Evolutionary conservation across 768 basidiomycete genomes (phyloP).

Genomic region (Kwoniella europaea): DNA sequence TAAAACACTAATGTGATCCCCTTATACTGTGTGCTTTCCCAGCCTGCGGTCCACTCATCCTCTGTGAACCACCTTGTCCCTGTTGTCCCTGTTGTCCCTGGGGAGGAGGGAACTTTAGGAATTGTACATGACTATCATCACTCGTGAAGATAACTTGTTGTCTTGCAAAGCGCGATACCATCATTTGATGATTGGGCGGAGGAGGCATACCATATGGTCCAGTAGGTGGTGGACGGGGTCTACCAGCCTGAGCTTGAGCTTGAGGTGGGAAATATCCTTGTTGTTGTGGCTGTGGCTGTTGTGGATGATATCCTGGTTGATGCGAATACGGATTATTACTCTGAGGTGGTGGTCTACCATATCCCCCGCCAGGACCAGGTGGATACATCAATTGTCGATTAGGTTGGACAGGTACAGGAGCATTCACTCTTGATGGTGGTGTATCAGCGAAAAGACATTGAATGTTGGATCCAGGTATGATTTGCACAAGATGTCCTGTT

Average conservation of each 20-base stretch:
- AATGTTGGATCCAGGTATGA: slow-evolving; percentile 90
- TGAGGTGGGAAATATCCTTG: slow-evolving; percentile 14
- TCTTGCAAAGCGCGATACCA: slow-evolving; percentile 51
- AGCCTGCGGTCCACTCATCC: not conserved
- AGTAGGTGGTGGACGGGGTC: slow-evolving; percentile 6
- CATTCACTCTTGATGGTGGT: slow-evolving; percentile 79
- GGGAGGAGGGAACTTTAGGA: slow-evolving; percentile 51
- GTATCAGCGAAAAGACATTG: slow-evolving; percentile 91
- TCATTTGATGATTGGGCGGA: slow-evolving; percentile 32
- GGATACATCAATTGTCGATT: slow-evolving; percentile 45
- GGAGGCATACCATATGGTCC: slow-evolving; percentile 47
- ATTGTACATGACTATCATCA: slow-evolving; percentile 67
- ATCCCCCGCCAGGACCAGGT: not conserved
- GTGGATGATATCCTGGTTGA: not conserved
- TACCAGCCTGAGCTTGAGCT: not conserved
- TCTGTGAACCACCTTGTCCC: not conserved
- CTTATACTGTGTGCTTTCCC: slow-evolving; percentile 10
- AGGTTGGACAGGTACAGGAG: slow-evolving; percentile 60
- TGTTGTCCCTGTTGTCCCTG: not conserved
- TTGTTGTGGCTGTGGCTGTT: slow-evolving; percentile 6
- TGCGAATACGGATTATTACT: not conserved
- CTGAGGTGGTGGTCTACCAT: slow-evolving; percentile 15
- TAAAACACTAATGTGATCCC: slow-evolving; percentile 8
- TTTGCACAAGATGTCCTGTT: slow-evolving; percentile 86
- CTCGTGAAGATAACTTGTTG: slow-evolving; percentile 84